Evolutionary conservation across 2,329 filamentous ascomycete species (phyloP), one percentile per base, ranked within the genome.

Genomic region (Fusarium sp.): DNA sequence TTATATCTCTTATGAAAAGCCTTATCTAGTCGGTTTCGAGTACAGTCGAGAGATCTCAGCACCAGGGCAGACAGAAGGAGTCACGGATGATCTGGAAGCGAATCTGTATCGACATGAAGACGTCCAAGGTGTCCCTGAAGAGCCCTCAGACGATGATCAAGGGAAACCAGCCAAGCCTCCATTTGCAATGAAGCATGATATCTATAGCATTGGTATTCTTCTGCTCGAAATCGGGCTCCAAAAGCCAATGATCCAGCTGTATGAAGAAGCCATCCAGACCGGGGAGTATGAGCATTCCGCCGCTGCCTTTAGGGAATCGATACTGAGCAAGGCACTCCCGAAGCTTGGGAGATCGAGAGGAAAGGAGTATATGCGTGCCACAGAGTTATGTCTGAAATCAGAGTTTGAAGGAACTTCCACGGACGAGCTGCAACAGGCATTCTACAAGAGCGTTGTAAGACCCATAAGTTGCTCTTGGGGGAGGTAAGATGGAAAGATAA

Each of bases 81-180:
- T 52, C 14, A 52, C 33, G 4, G 49, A 52, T 38, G 33, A 52
- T 21, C 33, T 52, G 0, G 49, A 52, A 37, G 49, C 49, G 7
- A 54, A 54, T 1, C 19, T 38, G 19, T 38, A 38, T 1, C 23
- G 49, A 7, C 49, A 54, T 38, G 49, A 39, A n/a, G 33, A 18
- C 14, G 49, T 54, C 1, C 49, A 54, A 39, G 49, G 49, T 11
- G 49, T 54, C 5, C 49, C 49, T 0, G 33, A 39, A 15, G 49
- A 54, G 10, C 7, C 23, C 0, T 27, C 33, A 0, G 3, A n/a
- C 0, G 33, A n/a, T n/a, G 14, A 16, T 0, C 23, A 38, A n/a
- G 10, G 23, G 2, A 4, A 27, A 14, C 2, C 14, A n/a, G 10
- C 3, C 7, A 54, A 39, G 14, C 0, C 19, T 9, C 1, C 33